Evolutionary conservation across 768 basidiomycete genomes (phyloP).

Genomic region (Scleroderma citrinum): DNA sequence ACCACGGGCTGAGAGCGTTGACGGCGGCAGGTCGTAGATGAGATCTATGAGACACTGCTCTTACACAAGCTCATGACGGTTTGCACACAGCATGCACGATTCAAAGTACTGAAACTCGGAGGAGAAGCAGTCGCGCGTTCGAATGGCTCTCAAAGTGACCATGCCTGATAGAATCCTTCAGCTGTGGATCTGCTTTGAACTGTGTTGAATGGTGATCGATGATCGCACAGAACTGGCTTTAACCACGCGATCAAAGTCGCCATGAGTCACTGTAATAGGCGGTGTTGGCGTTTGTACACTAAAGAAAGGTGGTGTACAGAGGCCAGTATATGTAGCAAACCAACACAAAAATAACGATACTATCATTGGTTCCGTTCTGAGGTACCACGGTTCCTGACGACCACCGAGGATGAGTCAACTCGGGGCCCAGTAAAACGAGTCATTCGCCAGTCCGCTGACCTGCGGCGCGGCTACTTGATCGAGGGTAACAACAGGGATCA

Average conservation of each 20-base stretch:
- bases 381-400: constrained; percentile 18
- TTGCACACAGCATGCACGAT: background rate
- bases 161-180: background rate
- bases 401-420: constrained; percentile 1
- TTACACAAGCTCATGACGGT: background rate
- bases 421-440: constrained; percentile 10
- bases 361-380: background rate
- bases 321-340: no score
- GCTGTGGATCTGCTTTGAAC: no score
- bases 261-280: no score
- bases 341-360: no score
- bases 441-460: constrained; percentile 9
- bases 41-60: background rate
- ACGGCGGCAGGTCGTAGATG: background rate
- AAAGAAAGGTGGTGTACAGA: background rate
- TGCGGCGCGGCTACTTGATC: constrained; percentile 21
- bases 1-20: background rate
- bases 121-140: background rate
- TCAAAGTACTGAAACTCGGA: background rate
- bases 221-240: background rate
- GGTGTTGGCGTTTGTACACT: no score
- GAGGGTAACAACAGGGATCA: constrained; percentile 13
- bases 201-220: background rate
- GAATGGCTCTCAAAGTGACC: background rate
- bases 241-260: background rate